Evolutionary conservation across 148 eudicot species (phyloP), one percentile per base, ranked within the genome.

Genomic region (Amaranthus cruentus): DNA sequence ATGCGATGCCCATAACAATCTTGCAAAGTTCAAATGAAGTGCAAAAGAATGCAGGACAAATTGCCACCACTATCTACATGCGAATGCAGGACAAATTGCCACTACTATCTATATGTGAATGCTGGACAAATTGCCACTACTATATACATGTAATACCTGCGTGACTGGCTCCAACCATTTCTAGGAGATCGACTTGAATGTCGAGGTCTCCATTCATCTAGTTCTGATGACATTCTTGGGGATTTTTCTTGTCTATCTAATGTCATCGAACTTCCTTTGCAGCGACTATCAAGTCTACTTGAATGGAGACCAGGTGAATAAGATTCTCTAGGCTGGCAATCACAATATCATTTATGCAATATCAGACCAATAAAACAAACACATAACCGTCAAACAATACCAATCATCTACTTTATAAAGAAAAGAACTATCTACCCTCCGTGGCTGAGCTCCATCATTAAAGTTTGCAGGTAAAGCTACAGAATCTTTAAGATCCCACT

Each of bases 401-500:
- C 42, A 57, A 54, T 55, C 28, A 15, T 50, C 49, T 69, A 70
- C 62, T 57, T n/a, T 2, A 13, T 43, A 28, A 18, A 47, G 51
- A 58, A 48, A 56, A 12, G 7, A 53, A 51, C 28, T 48, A 47
- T 66, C 11, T 51, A 79, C 82, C 82, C 77, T 79, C 55, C 78
- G 73, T 56, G 75, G 21, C 9, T 67, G 78, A 80, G 75, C 68
- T 68, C 59, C 75, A 43, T 80, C 82, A 55, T 54, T 68, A 46
- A 64, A 75, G 64, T 55, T 58, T 80, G 77, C 85, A 61, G 72
- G 57, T 72, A 72, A 42, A 11, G 73, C 70, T 48, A 76, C 83
- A 61, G 73, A 51, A 69, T 76, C 85, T 74, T 80, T 83, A 73
- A 82, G 66, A 76, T 85, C 87, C 93, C 88, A 87, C 71, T 81